Evolutionary conservation across 2,329 filamentous ascomycete species (phyloP).

Genomic region (Ascochyta viciae-villosae): DNA sequence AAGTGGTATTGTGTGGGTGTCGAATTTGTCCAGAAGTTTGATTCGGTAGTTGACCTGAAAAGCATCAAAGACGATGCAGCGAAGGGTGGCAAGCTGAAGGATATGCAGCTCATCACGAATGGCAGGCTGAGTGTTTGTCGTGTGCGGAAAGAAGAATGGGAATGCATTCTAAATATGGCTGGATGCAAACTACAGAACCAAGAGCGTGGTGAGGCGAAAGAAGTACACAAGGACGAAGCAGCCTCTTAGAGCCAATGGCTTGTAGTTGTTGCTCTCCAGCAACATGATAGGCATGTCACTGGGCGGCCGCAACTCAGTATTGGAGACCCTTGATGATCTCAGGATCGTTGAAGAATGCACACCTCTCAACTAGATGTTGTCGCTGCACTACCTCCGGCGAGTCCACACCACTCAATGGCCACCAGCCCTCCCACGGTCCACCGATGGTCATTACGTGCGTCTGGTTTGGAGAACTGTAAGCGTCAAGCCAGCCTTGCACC

Average conservation of each 20-base stretch:
- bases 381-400: slow-evolving; percentile 35
- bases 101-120: slow-evolving; percentile 85
- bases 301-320: slow-evolving; percentile 25
- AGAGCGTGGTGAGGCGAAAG: too few relatives aligned
- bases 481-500: slow-evolving; percentile 11
- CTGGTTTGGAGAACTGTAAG: slow-evolving; percentile 16
- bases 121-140: slow-evolving; percentile 81
- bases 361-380: slow-evolving; percentile 57
- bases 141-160: slow-evolving; percentile 71
- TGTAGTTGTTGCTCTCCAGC: background rate
- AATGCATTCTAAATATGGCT: slow-evolving; percentile 64
- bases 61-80: slow-evolving; percentile 71
- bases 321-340: slow-evolving; percentile 53
- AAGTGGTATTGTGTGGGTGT: slow-evolving; percentile 93
- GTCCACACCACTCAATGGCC: slow-evolving; percentile 47
- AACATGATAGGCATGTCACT: background rate
- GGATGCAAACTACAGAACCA: background rate
- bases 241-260: background rate
- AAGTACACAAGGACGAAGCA: too few relatives aligned
- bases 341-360: slow-evolving; percentile 56
- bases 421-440: slow-evolving; percentile 54
- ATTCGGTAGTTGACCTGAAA: slow-evolving; percentile 71
- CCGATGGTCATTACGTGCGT: slow-evolving; percentile 48
- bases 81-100: slow-evolving; percentile 65
- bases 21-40: slow-evolving; percentile 83